Conservation (phyloP, 2,329 filamentous ascomycete species). For the Pseudocercospora musae region DNA sequence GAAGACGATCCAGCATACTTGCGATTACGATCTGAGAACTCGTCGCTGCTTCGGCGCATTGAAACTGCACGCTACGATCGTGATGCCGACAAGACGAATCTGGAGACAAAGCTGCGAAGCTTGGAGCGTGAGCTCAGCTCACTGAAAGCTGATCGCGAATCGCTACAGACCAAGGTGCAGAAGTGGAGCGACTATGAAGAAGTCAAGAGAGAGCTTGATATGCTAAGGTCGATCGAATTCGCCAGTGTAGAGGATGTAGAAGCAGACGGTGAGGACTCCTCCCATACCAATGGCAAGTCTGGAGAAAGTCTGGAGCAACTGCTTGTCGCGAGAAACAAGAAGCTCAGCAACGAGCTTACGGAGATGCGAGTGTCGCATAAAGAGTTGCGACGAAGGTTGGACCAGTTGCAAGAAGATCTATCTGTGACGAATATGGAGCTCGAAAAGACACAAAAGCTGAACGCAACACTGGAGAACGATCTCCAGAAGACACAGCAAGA, state of each 20-base stretch:
- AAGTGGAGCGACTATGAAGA: slow-evolving; percentile 95
- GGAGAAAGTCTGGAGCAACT: slow-evolving; percentile 87
- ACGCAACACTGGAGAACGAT: slow-evolving; percentile 87
- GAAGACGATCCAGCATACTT: slow-evolving; percentile 90
- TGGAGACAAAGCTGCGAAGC: slow-evolving; percentile 72
- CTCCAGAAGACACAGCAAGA: slow-evolving; percentile 83
- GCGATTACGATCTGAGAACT: slow-evolving; percentile 88
- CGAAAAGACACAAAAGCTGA: slow-evolving; percentile 78
- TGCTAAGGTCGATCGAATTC: slow-evolving; percentile 94
- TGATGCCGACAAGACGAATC: slow-evolving; percentile 71
- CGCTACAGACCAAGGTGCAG: slow-evolving; percentile 73
- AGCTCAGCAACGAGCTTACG: slow-evolving; percentile 88
- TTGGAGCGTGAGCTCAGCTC: slow-evolving; percentile 74
- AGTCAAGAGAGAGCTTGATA: slow-evolving; percentile 90
- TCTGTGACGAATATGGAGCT: slow-evolving; percentile 80
- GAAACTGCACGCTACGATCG: slow-evolving; percentile 80
- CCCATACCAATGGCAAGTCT: slow-evolving; percentile 47
- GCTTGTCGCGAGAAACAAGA: slow-evolving; percentile 90
- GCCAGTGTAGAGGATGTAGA: slow-evolving; percentile 75
- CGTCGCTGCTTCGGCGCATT: slow-evolving; percentile 81
- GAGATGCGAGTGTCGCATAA: slow-evolving; percentile 90
- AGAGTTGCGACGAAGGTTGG: slow-evolving; percentile 77
- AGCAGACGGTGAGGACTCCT: slow-evolving; percentile 49
- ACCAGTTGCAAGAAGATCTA: slow-evolving; percentile 78
- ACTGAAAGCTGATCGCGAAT: slow-evolving; percentile 76